phyloP scores from a whole-genome alignment of 371 early-diverging fungal genomes.

The Mortierella sp. region DNA sequence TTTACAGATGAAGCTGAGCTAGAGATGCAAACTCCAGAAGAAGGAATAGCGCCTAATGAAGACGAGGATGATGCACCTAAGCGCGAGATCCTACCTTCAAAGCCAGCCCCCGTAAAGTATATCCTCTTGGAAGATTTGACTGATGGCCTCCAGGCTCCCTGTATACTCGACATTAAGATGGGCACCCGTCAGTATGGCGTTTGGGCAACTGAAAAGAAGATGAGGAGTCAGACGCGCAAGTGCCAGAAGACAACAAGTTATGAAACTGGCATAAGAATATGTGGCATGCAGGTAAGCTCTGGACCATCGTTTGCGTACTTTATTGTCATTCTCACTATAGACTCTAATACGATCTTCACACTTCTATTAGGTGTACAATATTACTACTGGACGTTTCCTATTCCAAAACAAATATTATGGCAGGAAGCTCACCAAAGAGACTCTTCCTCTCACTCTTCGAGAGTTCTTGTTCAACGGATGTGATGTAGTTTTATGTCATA shows the following conservation, averaged over 20 bases:
- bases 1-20: conserved; percentile 30
- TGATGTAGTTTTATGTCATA: conserved; percentile 73
- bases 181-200: conserved; percentile 97
- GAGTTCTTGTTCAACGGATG: conserved; percentile 86
- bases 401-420: conserved; percentile 96
- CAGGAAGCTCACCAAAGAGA: conserved; percentile 79
- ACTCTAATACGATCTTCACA: conserved; percentile 13
- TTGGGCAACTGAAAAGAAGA: conserved; percentile 85
- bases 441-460: conserved; percentile 79
- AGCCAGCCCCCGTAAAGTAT: conserved; percentile 73
- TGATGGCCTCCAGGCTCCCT: conserved; percentile 86
- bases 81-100: conserved; percentile 54
- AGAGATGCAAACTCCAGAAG: conserved; percentile 27
- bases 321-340: background rate
- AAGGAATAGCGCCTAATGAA: conserved; percentile 42
- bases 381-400: conserved; percentile 68
- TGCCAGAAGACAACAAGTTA: conserved; percentile 93
- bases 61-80: conserved; percentile 4
- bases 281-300: conserved; percentile 93
- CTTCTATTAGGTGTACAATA: conserved; percentile 81
- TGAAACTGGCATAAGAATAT: conserved; percentile 92
- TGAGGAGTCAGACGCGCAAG: conserved; percentile 87
- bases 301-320: background rate
- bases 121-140: conserved; percentile 95
- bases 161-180: conserved; percentile 98